Percentiles rank a stretch among this genome's conserved stretches.
Conservation (phyloP, 2,329 filamentous ascomycete genomes). For the Mycocentrospora acerina region DNA sequence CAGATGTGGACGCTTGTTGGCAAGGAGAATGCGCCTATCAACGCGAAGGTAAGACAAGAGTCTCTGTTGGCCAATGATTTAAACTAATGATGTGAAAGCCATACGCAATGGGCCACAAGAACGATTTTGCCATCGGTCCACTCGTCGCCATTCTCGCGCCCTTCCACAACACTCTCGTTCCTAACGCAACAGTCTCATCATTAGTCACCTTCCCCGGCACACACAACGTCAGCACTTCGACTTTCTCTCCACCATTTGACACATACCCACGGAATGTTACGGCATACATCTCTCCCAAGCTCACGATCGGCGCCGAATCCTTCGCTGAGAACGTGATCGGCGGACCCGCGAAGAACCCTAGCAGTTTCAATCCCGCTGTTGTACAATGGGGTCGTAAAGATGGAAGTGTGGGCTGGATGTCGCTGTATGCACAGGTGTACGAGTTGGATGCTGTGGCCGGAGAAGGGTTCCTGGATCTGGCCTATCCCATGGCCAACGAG, state of each 20-base stretch:
- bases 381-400: constrained; percentile 56
- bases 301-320: constrained; percentile 63
- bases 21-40: constrained; percentile 44
- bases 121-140: constrained; percentile 61
- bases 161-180: constrained; percentile 52
- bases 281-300: constrained; percentile 57
- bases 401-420: constrained; percentile 32
- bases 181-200: constrained; percentile 39
- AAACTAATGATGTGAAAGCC: constrained; percentile 35
- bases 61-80: background rate
- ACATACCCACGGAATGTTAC: constrained; percentile 59
- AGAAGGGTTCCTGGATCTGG: constrained; percentile 48
- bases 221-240: constrained; percentile 54
- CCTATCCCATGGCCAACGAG: constrained; percentile 56
- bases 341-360: constrained; percentile 54
- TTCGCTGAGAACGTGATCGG: constrained; percentile 59
- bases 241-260: constrained; percentile 62
- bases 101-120: constrained; percentile 59
- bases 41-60: constrained; percentile 25
- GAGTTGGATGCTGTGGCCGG: constrained; percentile 24
- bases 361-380: constrained; percentile 61
- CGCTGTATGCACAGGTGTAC: constrained; percentile 28
- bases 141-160: constrained; percentile 58
- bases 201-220: constrained; percentile 55
- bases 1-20: constrained; percentile 62